Conservation (phyloP, 768 basidiomycete species). For the Boletus vermiculosoides region DNA sequence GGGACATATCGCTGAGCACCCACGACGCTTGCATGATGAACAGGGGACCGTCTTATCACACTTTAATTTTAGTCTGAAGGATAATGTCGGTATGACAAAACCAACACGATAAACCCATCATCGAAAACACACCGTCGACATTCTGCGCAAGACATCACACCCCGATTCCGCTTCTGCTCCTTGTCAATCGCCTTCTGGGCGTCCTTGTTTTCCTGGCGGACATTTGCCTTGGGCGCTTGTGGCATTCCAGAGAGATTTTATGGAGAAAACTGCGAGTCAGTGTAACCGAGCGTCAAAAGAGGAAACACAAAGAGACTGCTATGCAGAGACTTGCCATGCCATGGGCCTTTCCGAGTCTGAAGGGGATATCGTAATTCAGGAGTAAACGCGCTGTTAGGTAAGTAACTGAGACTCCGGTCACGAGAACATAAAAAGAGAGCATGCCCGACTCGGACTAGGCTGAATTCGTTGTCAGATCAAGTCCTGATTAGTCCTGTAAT, state of each 20-base stretch:
- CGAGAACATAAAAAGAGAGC: not conserved
- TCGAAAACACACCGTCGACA: constrained; percentile 50
- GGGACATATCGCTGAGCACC: constrained; percentile 76
- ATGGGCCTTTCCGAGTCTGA: not conserved
- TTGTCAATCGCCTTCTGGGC: constrained; percentile 57
- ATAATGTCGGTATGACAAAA: not conserved
- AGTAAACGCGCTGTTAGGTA: constrained; percentile 15
- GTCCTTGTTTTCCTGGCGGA: constrained; percentile 32
- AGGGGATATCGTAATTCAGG: constrained; percentile 6
- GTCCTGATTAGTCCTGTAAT: not conserved
- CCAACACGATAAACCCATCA: not conserved
- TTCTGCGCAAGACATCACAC: constrained; percentile 56
- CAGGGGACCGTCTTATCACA: constrained; percentile 70
- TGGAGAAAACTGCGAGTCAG: not conserved
- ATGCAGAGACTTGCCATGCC: constrained; percentile 1
- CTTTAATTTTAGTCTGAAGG: constrained; percentile 58
- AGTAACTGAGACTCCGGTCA: not conserved
- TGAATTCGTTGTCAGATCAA: not conserved
- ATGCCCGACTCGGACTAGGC: not conserved
- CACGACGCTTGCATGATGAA: constrained; percentile 64
- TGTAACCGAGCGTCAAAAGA: not conserved
- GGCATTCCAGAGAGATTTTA: constrained; percentile 39
- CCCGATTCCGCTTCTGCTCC: constrained; percentile 62
- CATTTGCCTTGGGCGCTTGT: constrained; percentile 47
- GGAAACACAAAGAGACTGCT: not conserved